Percentiles rank a stretch among this genome's conserved stretches.
Conservation (phyloP, 148 eudicot genomes). For the Rhododendron molle region DNA sequence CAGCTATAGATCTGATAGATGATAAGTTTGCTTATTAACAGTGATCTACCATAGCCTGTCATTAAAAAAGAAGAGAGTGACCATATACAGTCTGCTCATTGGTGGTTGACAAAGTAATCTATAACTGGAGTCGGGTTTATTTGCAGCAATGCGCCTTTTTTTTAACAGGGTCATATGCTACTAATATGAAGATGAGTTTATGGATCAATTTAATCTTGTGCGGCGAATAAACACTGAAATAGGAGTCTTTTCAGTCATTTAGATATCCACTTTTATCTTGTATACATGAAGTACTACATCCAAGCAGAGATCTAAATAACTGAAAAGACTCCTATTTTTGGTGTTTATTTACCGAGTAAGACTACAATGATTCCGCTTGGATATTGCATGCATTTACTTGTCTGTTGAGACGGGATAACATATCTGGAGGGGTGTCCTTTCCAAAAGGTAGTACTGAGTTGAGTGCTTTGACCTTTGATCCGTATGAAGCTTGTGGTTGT, state of each 20-base stretch:
- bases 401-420: neutral
- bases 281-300: neutral
- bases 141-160: neutral
- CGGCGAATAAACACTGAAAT: neutral
- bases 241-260: neutral
- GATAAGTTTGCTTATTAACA: neutral
- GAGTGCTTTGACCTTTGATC: neutral
- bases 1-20: neutral
- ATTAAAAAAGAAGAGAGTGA: neutral
- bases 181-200: neutral
- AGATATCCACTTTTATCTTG: neutral
- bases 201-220: neutral
- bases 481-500: neutral
- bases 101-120: neutral
- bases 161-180: neutral
- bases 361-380: neutral
- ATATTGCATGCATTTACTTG: neutral
- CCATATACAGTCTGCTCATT: neutral
- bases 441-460: neutral
- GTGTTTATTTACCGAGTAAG: too few species aligned
- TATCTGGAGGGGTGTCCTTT: too few species aligned
- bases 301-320: too few species aligned
- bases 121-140: neutral
- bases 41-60: neutral
- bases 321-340: too few species aligned